Percentiles rank a stretch among this genome's conserved stretches.
Evolutionary conservation across 495 filamentous ascomycete genomes (phyloP).

Genomic region (Hypoxylon trugodes): DNA sequence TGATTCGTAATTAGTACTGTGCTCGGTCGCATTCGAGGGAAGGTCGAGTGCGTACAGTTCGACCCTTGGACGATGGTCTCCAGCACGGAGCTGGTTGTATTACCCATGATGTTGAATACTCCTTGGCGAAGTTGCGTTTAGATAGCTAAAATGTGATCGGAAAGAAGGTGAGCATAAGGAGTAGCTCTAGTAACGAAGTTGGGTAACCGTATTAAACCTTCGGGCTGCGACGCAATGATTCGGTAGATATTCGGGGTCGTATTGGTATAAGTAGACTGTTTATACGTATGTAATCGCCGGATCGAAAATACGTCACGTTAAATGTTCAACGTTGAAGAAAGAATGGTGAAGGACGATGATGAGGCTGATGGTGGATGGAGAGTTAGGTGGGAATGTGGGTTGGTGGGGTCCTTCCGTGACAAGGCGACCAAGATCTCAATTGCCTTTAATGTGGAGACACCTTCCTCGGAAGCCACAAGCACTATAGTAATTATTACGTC

Average conservation of each 20-base stretch:
- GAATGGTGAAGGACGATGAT: too few species aligned
- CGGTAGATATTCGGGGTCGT: not conserved
- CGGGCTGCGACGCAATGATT: not conserved
- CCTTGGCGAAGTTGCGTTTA: conserved; percentile 29
- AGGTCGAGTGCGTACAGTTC: conserved; percentile 72
- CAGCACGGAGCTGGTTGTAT: conserved; percentile 82
- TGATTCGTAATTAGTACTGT: conserved; percentile 11
- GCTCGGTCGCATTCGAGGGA: not conserved
- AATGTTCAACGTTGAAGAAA: not conserved
- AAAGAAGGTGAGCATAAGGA: not conserved
- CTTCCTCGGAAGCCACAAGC: too few species aligned
- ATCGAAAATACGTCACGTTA: conserved; percentile 17
- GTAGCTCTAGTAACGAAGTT: not conserved
- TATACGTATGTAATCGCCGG: not conserved
- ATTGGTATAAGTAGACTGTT: not conserved
- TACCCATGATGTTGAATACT: conserved; percentile 70
- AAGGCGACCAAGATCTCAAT: conserved; percentile 27
- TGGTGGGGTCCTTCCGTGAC: conserved; percentile 29
- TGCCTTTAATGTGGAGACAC: conserved; percentile 19
- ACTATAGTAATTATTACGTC: too few species aligned
- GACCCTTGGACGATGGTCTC: conserved; percentile 95
- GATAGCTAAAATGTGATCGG: not conserved
- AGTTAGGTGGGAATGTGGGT: conserved; percentile 34
- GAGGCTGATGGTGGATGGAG: conserved; percentile 28
- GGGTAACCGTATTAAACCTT: not conserved